Evolutionary conservation across 2,329 filamentous ascomycete genomes (phyloP).

Genomic region (Stemphylium beticola): DNA sequence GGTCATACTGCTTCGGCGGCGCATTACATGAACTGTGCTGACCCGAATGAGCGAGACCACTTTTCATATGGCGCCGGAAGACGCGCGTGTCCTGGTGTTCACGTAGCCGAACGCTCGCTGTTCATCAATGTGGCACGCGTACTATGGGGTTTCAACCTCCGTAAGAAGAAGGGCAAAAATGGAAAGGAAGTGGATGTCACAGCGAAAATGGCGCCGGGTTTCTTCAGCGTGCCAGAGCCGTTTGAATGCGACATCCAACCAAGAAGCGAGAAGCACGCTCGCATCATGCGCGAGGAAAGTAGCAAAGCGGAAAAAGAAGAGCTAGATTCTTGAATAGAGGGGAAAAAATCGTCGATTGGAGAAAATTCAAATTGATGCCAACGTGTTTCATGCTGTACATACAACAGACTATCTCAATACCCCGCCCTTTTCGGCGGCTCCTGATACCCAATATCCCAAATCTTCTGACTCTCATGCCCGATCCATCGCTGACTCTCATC

Average conservation of each 20-base stretch:
- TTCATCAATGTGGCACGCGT: slow-evolving; percentile 46
- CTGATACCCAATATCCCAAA: slow-evolving; percentile 45
- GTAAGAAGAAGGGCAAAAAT: slow-evolving; percentile 32
- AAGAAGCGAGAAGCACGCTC: slow-evolving; percentile 29
- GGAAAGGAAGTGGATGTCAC: slow-evolving; percentile 34
- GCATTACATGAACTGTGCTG: slow-evolving; percentile 38
- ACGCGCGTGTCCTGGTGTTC: slow-evolving; percentile 45
- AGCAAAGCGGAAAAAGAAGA: slow-evolving; percentile 31
- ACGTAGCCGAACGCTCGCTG: slow-evolving; percentile 47
- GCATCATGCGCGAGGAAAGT: slow-evolving; percentile 32
- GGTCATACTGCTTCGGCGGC: slow-evolving; percentile 33
- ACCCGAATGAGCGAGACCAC: slow-evolving; percentile 45
- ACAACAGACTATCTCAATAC: slow-evolving; percentile 15
- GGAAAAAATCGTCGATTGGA: background rate
- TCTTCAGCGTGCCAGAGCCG: slow-evolving; percentile 40
- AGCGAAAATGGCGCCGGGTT: slow-evolving; percentile 37
- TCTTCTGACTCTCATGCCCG: slow-evolving; percentile 32
- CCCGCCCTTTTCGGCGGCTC: slow-evolving; percentile 31
- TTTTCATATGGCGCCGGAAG: slow-evolving; percentile 47
- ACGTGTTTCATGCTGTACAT: background rate
- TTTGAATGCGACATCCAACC: slow-evolving; percentile 42
- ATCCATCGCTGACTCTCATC: slow-evolving; percentile 52
- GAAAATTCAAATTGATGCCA: background rate
- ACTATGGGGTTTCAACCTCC: slow-evolving; percentile 45
- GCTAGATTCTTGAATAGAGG: slow-evolving; percentile 15